Base-by-base conservation (phyloP, 2,329 filamentous ascomycete species). In the Colletotrichum filicis region DNA sequence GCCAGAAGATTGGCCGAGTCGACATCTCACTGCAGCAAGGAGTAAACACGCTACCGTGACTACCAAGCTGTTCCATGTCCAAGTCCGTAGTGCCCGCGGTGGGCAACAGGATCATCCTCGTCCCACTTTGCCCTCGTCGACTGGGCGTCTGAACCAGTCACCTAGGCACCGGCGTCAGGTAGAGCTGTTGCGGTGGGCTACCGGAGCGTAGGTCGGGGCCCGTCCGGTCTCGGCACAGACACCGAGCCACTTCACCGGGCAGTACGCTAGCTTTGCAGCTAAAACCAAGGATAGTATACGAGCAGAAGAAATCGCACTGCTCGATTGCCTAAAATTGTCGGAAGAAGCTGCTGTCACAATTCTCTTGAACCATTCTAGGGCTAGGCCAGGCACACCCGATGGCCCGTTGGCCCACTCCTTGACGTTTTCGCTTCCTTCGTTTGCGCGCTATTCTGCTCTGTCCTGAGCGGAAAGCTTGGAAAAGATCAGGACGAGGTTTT, bases 171-270 rank as follows among this genome's bases (percentile, higher is more conserved):
- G n/a, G 62, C 35, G 35, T 71, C 66, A 73, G 60, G 66, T 66
- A 24, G 46, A 65, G 60, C 67, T 67, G 19, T 26, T 57, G 56
- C 26, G 66, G 61, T 62, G 71, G 24, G 22, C 42, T 49, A 61
- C 49, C 49, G 60, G 53, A 70, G 30, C 30, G 30, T 9, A 32
- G 66, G 66, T 70, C 66, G 66, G 55, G 66, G 61, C 66, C 65
- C 71, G 61, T 71, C 71, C 37, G 60, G 66, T 71, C 71, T 73
- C 61, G 66, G 71, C 71, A 73, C 66, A 61, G 61, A 70, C 66
- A 61, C 24, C 46, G 49, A 69, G 71, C 71, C 66, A 70, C 35
- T 52, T 60, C 37, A 60, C 60, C 71, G 56, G 61, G 28, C 66
- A 73, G 66, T 28, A 66, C 30, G 49, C 60, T 73, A 66, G 71